Conservation (phyloP, 352 stramenopile genomes). For the Halophytophthora batemanensis region DNA sequence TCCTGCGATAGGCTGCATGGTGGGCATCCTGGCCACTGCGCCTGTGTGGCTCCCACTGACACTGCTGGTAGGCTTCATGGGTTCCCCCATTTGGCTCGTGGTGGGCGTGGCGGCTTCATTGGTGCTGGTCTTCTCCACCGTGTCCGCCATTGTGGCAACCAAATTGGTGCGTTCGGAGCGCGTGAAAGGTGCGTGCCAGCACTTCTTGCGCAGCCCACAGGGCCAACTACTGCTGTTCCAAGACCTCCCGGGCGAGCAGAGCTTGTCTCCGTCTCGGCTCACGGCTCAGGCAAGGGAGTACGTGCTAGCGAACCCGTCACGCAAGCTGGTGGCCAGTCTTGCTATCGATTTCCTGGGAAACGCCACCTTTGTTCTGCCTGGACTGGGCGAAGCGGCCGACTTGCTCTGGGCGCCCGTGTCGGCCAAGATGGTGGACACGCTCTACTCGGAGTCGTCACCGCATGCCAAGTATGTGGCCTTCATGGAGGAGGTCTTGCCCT, state of each 20-base stretch:
- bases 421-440: conserved; percentile 83
- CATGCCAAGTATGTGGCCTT: conserved; percentile 87
- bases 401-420: conserved; percentile 91
- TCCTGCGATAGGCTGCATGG: conserved; percentile 36
- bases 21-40: conserved; percentile 42
- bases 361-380: conserved; percentile 84
- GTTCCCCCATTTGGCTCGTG: conserved; percentile 62
- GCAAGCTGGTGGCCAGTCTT: conserved; percentile 69
- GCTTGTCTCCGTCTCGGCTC: conserved; percentile 27
- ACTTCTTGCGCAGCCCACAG: conserved; percentile 48
- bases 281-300: conserved; percentile 31
- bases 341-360: conserved; percentile 89
- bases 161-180: conserved; percentile 48
- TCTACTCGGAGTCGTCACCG: conserved; percentile 88
- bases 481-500: conserved; percentile 87
- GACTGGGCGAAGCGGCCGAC: conserved; percentile 89
- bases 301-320: conserved; percentile 52
- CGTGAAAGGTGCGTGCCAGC: conserved; percentile 35
- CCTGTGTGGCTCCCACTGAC: conserved; percentile 61
- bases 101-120: conserved; percentile 39
- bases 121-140: conserved; percentile 37
- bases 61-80: conserved; percentile 49
- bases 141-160: conserved; percentile 50
- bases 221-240: conserved; percentile 66
- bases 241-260: conserved; percentile 32